Percentiles rank a stretch among this genome's conserved stretches.
phyloP scores from a whole-genome alignment of 176 grass and related monocot species.

The Areca catechu region DNA sequence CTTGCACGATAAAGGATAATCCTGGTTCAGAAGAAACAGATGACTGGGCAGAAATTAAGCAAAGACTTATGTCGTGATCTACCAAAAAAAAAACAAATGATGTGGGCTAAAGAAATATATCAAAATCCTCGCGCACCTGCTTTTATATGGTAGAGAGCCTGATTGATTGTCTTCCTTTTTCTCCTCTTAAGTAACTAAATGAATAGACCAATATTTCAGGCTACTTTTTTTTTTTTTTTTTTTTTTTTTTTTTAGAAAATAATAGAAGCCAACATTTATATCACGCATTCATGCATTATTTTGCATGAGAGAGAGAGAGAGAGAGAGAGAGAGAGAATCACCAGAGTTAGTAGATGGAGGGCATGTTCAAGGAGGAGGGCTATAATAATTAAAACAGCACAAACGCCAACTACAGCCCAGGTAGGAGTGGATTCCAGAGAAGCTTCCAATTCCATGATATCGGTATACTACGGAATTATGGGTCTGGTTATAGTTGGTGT shows the following conservation, averaged over 20 bases:
- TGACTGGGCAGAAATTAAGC: too few relatives aligned
- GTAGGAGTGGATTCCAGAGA: conserved; percentile 14
- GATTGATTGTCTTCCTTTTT: neutral
- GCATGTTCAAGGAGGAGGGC: neutral
- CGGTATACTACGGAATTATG: too few relatives aligned
- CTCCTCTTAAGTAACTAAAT: neutral
- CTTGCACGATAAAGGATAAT: too few relatives aligned
- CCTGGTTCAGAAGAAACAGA: too few relatives aligned
- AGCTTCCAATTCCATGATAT: neutral
- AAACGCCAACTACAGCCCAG: conserved; percentile 3
- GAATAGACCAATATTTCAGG: neutral
- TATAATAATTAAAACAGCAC: neutral
- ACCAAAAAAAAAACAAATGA: too few relatives aligned
- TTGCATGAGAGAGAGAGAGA: too few relatives aligned
- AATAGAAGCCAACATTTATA: neutral
- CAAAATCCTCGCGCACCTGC: neutral
- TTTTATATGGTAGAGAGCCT: neutral
- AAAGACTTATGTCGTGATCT: too few relatives aligned
- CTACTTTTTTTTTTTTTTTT: too few relatives aligned
- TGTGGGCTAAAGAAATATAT: too few relatives aligned
- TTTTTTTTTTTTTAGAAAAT: too few relatives aligned
- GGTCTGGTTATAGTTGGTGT: too few relatives aligned
- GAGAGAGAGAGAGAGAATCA: neutral
- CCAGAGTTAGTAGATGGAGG: neutral
- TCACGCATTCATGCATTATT: neutral